Base-by-base conservation (phyloP, 116 monocot genomes). In the Zostera marina region DNA sequence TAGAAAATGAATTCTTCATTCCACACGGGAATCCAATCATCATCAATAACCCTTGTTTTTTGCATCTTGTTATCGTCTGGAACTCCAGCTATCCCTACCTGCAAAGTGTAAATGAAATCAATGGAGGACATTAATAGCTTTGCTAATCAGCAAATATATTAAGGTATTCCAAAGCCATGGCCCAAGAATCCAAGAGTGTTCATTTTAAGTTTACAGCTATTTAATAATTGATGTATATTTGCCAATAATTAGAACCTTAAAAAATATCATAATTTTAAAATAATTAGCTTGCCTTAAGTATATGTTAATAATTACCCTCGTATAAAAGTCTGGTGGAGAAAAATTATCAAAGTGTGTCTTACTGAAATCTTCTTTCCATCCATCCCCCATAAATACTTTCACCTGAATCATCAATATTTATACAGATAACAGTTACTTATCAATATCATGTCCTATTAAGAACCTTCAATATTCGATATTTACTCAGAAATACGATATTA, bases 301-400 rank as follows among this genome's bases (percentile, higher is more conserved):
- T 32, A 11, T 24, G 47, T 47, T 16, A 55, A 8, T 59, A 48
- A 57, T 54, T 68, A 88, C 88, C 73, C 69, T 73, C 63, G 80
- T 41, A 57, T 88, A 88, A 55, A 88, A 88, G 52, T 88, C 88
- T 49, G 88, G 88, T 3, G 88, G 88, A 12, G 88, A 88, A 61
- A 74, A 83, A 9, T 15, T 53, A 69, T 88, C 88, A 25, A 88
- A 88, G 58, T 88, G 69, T 40, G 83, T 73, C n/a, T 70, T 62
- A 16, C 47, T 58, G 26, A 83, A 83, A 52, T 88, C 88, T 15
- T 68, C 53, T 2, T 66, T 72, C 88, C 88, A 88, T 44, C 88
- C 88, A 62, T 83, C 88, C 14, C 83, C 80, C 80, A 83, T 74
- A 45, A 80, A 88, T 26, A 88, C 69, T 59, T 52, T 80, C 11